phyloP scores from a whole-genome alignment of 2,329 filamentous ascomycete species.

The Pestalotiopsis sp. region DNA sequence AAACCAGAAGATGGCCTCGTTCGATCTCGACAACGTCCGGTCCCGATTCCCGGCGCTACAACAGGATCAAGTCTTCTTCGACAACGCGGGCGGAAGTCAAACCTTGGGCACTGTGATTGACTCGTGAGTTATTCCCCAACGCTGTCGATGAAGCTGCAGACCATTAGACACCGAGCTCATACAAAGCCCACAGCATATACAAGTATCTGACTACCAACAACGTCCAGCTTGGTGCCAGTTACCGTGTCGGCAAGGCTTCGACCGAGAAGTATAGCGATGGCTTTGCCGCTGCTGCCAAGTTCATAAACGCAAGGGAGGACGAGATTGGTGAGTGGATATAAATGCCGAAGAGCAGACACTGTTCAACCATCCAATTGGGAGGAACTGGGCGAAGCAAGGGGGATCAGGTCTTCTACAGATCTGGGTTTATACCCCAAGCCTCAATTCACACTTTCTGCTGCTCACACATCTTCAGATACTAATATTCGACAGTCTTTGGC shows the following conservation, averaged over 20 bases:
- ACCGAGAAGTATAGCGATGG: constrained; percentile 63
- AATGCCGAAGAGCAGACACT: neutral
- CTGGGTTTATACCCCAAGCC: neutral
- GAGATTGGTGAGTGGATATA: constrained; percentile 59
- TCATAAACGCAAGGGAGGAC: constrained; percentile 67
- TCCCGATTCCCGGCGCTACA: constrained; percentile 69
- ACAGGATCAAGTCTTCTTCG: constrained; percentile 71
- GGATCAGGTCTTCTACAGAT: neutral
- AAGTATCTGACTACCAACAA: constrained; percentile 70
- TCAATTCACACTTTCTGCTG: neutral
- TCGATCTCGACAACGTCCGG: constrained; percentile 60
- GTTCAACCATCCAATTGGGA: no score
- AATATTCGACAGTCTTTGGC: constrained; percentile 58
- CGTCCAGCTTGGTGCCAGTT: constrained; percentile 76
- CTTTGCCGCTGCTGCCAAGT: constrained; percentile 67
- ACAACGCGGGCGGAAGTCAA: constrained; percentile 80
- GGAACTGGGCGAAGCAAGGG: neutral
- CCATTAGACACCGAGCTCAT: neutral
- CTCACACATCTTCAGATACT: neutral
- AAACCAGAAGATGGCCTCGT: constrained; percentile 30
- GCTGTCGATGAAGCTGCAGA: neutral
- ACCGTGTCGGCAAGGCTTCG: constrained; percentile 61
- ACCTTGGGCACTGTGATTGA: constrained; percentile 68
- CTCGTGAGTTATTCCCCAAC: constrained; percentile 48
- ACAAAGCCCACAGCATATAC: constrained; percentile 51